Evolutionary conservation across 2,329 filamentous ascomycete genomes (phyloP), one percentile per base, ranked within the genome.

Genomic region (Diaporthe sp.): DNA sequence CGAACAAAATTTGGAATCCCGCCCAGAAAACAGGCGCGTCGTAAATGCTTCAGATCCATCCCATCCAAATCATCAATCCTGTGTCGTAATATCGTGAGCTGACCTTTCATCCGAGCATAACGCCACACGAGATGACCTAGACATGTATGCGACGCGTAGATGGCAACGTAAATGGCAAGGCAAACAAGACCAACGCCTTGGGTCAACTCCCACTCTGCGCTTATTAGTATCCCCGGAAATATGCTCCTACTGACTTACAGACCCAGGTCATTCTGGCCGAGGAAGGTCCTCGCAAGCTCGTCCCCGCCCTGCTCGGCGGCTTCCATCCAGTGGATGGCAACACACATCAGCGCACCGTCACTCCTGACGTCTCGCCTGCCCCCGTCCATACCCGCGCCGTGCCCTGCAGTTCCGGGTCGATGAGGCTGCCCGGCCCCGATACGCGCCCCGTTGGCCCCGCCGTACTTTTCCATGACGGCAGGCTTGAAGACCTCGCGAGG

Each of bases 251-350:
- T 25, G 34, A 53, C 31, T 70, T 51, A 77, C 8, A 77, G 51
- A 8, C 75, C 75, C 34, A 75, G 69, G 44, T 77, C 75, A 28
- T 77, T 77, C 85, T 97, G 94, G 78, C 93, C 90, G 83, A 98
- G 86, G 84, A 96, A 96, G 82, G 93, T 94, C 82, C 92, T 93
- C 28, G 96, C 96, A 79, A 98, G 87, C 81, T 94, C 91, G 82
- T 98, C 96, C 1, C 95, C 95, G n/a, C 95, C 95, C 73, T 90
- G 90, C 79, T 95, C 94, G 51, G 94, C 95, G 78, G 94, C 88
- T 85, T 96, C 95, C 95, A 98, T 98, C 96, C 96, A 98, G 87
- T 98, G 96, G 84, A 97, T 92, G 13, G 96, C 96, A 74, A 98
- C 91, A 80, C 96, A 98, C 94, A 98, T 97, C 57, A 95, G 92